Evolutionary conservation across 176 grass and related monocot genomes (phyloP).

Genomic region (Aechmea fasciata): DNA sequence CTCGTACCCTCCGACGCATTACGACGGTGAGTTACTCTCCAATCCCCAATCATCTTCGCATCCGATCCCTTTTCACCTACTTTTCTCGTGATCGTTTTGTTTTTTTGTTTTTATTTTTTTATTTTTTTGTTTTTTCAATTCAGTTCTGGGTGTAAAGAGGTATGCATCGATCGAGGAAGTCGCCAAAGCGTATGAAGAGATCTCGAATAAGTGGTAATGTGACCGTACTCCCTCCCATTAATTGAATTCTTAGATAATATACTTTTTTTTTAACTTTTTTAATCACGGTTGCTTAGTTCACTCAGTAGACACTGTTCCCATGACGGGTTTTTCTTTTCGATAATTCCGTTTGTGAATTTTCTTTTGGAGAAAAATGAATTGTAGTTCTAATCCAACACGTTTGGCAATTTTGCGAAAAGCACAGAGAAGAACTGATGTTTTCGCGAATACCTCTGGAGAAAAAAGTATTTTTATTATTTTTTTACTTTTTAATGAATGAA

Average conservation of each 20-base stretch:
- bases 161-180: slow-evolving; percentile 59
- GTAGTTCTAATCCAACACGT: neutral
- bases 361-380: neutral
- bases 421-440: too few species aligned
- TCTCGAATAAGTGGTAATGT: slow-evolving; percentile 57
- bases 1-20: slow-evolving; percentile 57
- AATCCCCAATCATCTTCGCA: neutral
- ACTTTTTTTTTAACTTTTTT: neutral
- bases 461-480: too few species aligned
- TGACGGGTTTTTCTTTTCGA: neutral
- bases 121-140: neutral
- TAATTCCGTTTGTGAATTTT: neutral
- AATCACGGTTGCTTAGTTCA: neutral
- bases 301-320: too few species aligned
- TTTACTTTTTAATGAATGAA: too few species aligned
- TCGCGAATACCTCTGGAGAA: too few species aligned
- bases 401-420: neutral
- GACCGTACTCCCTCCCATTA: neutral
- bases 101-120: slow-evolving; percentile 14
- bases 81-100: neutral
- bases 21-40: slow-evolving; percentile 41
- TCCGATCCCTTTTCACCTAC: neutral
- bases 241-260: neutral
- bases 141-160: slow-evolving; percentile 49
- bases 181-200: slow-evolving; percentile 43